Evolutionary conservation across 139 green algal species (phyloP).

Genomic region (Axilococcus clingmanii): DNA sequence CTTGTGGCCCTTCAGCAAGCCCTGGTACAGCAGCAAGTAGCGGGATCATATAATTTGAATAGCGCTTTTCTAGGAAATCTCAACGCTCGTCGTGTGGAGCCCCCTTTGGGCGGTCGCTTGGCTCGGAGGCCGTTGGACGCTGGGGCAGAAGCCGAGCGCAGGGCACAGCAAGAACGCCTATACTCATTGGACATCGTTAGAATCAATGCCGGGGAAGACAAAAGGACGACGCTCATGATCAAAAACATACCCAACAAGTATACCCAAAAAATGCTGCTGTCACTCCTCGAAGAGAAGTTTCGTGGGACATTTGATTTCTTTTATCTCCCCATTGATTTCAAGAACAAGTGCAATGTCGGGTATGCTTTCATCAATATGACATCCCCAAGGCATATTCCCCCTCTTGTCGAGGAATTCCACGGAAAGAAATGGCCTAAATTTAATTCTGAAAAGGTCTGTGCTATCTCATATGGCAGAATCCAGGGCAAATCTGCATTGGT

Average conservation of each 20-base stretch:
- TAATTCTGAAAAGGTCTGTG: conserved; percentile 93
- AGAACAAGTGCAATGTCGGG: conserved; percentile 99
- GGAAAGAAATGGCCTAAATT: conserved; percentile 92
- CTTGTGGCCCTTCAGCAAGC: conserved; percentile 25
- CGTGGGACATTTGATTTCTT: conserved; percentile 74
- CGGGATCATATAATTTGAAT: too few relatives aligned
- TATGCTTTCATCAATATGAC: conserved; percentile 99
- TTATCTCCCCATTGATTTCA: conserved; percentile 91
- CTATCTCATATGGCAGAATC: conserved; percentile 91
- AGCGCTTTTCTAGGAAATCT: background rate
- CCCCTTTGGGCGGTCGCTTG: conserved; percentile 49
- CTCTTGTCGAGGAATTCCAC: conserved; percentile 82
- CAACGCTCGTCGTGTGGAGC: conserved; percentile 5
- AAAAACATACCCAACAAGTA: conserved; percentile 99
- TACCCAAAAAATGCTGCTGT: conserved; percentile 98
- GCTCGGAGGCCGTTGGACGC: conserved; percentile 58
- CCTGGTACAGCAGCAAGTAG: conserved; percentile 23
- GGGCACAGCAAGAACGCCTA: conserved; percentile 66
- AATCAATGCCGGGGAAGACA: conserved; percentile 64
- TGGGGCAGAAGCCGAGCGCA: conserved; percentile 60
- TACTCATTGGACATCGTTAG: conserved; percentile 73
- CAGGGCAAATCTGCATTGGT: conserved; percentile 80
- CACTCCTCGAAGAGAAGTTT: conserved; percentile 67
- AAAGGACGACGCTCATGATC: conserved; percentile 95
- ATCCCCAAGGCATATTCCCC: conserved; percentile 64